Conservation (phyloP, 1,139 yeast species). For the Yarrowia galli region DNA sequence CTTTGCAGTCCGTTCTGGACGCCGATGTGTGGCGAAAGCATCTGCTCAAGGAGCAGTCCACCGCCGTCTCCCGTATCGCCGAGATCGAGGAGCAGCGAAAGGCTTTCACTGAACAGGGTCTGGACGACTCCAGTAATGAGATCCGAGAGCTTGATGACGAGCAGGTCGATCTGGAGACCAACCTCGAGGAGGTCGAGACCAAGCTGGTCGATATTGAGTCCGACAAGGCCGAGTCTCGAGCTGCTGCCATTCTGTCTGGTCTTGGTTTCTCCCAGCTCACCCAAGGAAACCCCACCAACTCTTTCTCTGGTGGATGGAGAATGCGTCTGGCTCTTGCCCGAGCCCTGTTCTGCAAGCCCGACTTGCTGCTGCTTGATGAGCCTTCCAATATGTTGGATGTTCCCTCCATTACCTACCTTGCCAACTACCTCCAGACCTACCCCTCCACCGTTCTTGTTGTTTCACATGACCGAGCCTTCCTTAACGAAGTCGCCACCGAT, state of each 20-base stretch:
- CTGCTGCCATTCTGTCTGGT: conserved; percentile 93
- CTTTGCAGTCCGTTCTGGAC: conserved; percentile 91
- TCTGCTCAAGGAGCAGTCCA: conserved; percentile 74
- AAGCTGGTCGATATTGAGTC: conserved; percentile 92
- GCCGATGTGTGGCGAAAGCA: conserved; percentile 99
- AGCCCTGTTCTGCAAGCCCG: conserved; percentile 97
- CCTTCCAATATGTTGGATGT: conserved; percentile 99
- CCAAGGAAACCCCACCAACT: conserved; percentile 80
- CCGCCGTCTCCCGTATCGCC: conserved; percentile 72
- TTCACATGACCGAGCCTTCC: conserved; percentile 96
- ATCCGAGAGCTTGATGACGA: conserved; percentile 85
- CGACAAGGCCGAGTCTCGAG: conserved; percentile 96
- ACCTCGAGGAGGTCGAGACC: conserved; percentile 77
- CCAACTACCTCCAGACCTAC: conserved; percentile 85
- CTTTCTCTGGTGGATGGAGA: conserved; percentile 99
- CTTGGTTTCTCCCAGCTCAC: conserved; percentile 91
- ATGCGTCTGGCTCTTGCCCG: conserved; percentile 98
- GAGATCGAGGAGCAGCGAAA: conserved; percentile 74
- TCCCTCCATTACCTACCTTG: conserved; percentile 93
- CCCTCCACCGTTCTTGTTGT: conserved; percentile 94
- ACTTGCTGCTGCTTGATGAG: conserved; percentile 89
- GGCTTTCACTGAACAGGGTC: conserved; percentile 57
- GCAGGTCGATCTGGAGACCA: conserved; percentile 81
- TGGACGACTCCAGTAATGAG: conserved; percentile 72
- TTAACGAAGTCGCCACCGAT: conserved; percentile 97